Conservation (phyloP, 2,329 filamentous ascomycete species). For the Fusarium odoratissimum region DNA sequence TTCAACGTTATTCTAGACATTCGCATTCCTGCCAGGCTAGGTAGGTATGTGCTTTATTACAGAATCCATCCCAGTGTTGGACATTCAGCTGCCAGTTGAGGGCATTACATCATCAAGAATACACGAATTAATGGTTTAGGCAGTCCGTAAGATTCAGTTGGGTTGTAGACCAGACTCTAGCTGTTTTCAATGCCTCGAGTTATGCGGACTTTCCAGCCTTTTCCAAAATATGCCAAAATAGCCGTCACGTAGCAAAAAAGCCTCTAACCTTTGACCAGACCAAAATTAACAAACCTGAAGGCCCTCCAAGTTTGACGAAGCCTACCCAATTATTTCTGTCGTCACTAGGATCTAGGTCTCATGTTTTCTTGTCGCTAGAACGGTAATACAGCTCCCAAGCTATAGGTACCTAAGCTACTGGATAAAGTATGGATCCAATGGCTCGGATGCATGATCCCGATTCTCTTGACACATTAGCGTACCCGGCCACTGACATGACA, state of each 20-base stretch:
- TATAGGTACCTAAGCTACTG: not conserved
- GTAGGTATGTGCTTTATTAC: not conserved
- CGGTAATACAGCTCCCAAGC: not conserved
- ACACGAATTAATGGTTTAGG: not conserved
- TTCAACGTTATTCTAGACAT: not conserved
- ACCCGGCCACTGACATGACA: not conserved
- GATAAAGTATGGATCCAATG: not conserved
- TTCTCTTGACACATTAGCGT: not conserved
- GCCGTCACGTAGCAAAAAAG: not conserved
- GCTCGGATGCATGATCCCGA: conserved; percentile 10
- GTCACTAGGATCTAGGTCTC: not conserved
- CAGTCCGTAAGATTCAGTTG: not conserved
- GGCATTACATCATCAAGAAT: conserved; percentile 13
- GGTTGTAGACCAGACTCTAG: not conserved
- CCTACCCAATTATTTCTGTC: not conserved
- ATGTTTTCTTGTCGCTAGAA: not conserved
- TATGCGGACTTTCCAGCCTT: not conserved
- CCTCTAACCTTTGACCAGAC: not conserved
- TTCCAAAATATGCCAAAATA: not conserved
- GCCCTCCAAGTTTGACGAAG: not conserved
- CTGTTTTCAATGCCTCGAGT: not conserved
- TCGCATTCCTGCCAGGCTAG: not conserved
- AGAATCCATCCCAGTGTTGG: not conserved
- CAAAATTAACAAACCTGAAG: not conserved
- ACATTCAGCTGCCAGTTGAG: not conserved